Base-by-base conservation (phyloP, 129 eudicot genomes). In the Artemisia annua region DNA sequence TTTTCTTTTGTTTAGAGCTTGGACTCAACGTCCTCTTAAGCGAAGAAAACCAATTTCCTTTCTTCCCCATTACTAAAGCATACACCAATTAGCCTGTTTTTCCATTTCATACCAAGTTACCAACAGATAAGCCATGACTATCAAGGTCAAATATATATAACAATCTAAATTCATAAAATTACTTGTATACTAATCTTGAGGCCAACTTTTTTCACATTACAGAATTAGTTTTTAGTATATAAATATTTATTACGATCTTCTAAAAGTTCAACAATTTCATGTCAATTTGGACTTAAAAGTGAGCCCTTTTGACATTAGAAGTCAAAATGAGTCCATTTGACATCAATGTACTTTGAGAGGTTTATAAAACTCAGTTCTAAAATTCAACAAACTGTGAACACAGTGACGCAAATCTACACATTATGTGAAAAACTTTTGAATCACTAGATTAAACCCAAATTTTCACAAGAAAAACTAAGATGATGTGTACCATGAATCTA, bases 11-110 rank as follows among this genome's bases (percentile, higher is more conserved):
- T 78, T 86, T 92, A 60, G 97, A 83, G 63, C 69, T 79, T 70
- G 90, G 85, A 77, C 88, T 78, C 57, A 89, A 80, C 66, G 97
- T 90, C 72, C 88, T 89, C 81, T 93, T 93, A 35, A 93, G 73
- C 11, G 97, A 91, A 73, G 87, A 85, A 73, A 92, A 82, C 96
- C 96, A 89, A 70, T 81, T 84, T 60, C 88, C 91, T 82, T 87
- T 92, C 87, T 81, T 85, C 78, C 87, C 92, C 98, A 87, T 92
- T 56, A 69, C 71, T 61, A 28, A 67, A 80, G 76, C 91, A 87
- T 87, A 72, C 84, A 80, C 53, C 78, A 62, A 68, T 66, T 60
- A 48, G 35, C 71, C 76, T 77, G 57, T 51, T 60, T 56, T 56
- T 76, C n/a, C 62, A 70, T 76, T 48, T 67, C 69, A 57, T 17